Evolutionary conservation across 495 filamentous ascomycete genomes (phyloP).

Genomic region (Usnea hakonensis): DNA sequence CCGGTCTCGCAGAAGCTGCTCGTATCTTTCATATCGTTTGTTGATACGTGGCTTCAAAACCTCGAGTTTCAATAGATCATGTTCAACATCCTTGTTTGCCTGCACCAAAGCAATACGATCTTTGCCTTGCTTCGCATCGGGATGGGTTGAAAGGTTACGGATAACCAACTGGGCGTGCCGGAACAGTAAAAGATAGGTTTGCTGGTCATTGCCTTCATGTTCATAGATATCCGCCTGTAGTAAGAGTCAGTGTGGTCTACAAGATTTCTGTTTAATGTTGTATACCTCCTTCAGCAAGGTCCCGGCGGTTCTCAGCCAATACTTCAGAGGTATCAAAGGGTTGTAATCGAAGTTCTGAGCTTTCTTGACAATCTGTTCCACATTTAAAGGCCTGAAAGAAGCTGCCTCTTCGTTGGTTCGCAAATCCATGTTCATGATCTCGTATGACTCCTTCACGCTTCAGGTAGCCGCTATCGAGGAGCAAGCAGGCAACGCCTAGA

Average conservation of each 20-base stretch:
- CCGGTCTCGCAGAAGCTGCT: conserved; percentile 45
- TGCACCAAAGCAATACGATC: conserved; percentile 41
- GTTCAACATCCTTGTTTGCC: conserved; percentile 47
- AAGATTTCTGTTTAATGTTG: background rate
- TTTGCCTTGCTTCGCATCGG: conserved; percentile 43
- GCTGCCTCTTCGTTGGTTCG: conserved; percentile 12
- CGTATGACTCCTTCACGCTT: conserved; percentile 6
- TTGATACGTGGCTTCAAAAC: conserved; percentile 59
- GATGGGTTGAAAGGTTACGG: conserved; percentile 52
- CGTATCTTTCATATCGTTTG: conserved; percentile 54
- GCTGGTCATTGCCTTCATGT: conserved; percentile 73
- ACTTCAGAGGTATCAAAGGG: conserved; percentile 58
- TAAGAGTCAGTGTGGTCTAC: background rate
- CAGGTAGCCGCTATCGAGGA: background rate
- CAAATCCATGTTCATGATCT: conserved; percentile 14
- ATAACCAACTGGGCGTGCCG: conserved; percentile 69
- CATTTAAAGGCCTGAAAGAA: conserved; percentile 50
- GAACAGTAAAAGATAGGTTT: conserved; percentile 79
- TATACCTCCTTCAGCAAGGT: conserved; percentile 70
- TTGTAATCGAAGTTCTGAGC: conserved; percentile 77
- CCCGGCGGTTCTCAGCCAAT: conserved; percentile 76
- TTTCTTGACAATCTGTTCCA: conserved; percentile 60
- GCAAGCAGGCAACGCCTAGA: background rate
- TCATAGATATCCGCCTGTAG: conserved; percentile 68
- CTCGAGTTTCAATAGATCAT: conserved; percentile 53